Evolutionary conservation across 768 basidiomycete species (phyloP).

Genomic region (Chiua virens): DNA sequence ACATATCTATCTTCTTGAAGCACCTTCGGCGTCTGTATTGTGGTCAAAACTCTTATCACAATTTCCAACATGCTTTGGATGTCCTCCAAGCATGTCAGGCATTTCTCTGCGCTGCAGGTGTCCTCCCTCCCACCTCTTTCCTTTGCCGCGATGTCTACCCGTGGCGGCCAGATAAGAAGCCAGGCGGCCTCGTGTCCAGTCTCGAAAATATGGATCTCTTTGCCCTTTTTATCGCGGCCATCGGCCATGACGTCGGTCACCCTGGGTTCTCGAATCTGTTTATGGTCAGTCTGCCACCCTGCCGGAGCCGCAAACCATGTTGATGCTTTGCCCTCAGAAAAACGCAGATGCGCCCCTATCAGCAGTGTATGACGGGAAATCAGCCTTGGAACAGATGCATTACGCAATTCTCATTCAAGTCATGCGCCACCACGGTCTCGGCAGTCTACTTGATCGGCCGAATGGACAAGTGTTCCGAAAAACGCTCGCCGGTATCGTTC

Average conservation of each 20-base stretch:
- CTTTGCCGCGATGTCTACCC: conserved; percentile 40
- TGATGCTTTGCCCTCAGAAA: conserved; percentile 53
- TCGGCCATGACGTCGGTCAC: conserved; percentile 97
- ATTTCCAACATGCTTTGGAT: conserved; percentile 95
- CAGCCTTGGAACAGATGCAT: conserved; percentile 92
- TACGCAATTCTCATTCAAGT: conserved; percentile 76
- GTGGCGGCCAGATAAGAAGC: conserved; percentile 40
- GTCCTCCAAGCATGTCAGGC: conserved; percentile 91
- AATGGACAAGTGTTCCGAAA: conserved; percentile 55
- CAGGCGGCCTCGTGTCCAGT: conserved; percentile 36
- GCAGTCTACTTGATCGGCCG: conserved; percentile 61
- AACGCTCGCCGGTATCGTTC: conserved; percentile 75
- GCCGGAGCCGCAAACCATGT: background rate
- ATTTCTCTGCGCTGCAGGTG: conserved; percentile 75
- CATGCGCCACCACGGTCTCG: conserved; percentile 79
- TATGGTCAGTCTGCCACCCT: conserved; percentile 60
- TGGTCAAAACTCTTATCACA: conserved; percentile 92
- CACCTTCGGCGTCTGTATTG: conserved; percentile 94
- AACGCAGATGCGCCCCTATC: conserved; percentile 91
- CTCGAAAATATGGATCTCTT: conserved; percentile 75
- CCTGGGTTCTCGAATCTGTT: conserved; percentile 93
- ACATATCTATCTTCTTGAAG: conserved; percentile 75
- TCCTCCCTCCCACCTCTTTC: conserved; percentile 76
- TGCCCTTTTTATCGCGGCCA: conserved; percentile 84
- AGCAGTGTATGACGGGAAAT: conserved; percentile 83